A percentile compares a stretch with the other conserved stretches of the same genome.
Conservation (phyloP, 176 grass and related monocot species). For the Metroxylon sagu region DNA sequence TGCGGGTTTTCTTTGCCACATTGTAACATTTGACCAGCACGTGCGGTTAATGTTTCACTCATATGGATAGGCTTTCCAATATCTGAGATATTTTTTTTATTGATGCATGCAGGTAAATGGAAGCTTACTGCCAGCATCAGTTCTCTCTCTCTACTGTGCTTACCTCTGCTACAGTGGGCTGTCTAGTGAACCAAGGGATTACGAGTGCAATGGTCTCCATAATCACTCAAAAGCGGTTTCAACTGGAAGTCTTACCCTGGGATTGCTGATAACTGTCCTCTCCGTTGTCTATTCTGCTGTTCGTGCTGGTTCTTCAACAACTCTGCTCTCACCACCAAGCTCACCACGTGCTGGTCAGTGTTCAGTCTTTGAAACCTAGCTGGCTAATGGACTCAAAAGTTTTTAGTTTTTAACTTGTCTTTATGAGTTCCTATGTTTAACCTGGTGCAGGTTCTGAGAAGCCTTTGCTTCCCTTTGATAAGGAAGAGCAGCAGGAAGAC, state of each 20-base stretch:
- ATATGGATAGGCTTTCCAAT: no score
- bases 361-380: neutral
- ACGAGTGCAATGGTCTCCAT: constrained; percentile 89
- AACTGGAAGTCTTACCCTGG: constrained; percentile 77
- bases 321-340: constrained; percentile 59
- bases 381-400: neutral
- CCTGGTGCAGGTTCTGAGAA: constrained; percentile 55
- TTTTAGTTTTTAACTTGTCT: neutral
- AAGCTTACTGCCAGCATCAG: constrained; percentile 83
- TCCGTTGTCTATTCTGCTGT: constrained; percentile 99
- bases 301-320: constrained; percentile 86
- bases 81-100: neutral
- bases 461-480: constrained; percentile 87
- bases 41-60: no score
- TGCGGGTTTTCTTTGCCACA: no score
- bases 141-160: constrained; percentile 76
- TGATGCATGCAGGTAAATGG: constrained; percentile 64
- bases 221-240: constrained; percentile 94
- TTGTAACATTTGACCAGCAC: no score
- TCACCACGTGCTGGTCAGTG: constrained; percentile 73
- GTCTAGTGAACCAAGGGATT: constrained; percentile 95
- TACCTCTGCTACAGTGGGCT: constrained; percentile 93
- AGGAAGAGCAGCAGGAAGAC: constrained; percentile 56
- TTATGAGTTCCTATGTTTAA: neutral
- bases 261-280: constrained; percentile 82